Percentiles rank a stretch among this genome's conserved stretches.
Evolutionary conservation across 306 rosid genomes (phyloP).

Genomic region (Trifolium fragiferum): DNA sequence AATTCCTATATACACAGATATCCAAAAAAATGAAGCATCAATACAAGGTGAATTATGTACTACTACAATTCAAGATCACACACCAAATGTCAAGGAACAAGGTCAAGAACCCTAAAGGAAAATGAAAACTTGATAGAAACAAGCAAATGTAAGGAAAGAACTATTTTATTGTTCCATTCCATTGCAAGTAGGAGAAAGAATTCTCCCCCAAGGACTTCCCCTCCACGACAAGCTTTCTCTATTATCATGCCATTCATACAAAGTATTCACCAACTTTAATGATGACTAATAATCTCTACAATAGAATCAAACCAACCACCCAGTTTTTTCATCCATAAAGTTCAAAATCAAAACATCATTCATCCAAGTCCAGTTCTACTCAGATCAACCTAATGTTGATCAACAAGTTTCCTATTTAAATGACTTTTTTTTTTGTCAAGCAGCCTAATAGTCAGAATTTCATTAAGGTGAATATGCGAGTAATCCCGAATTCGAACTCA

Average conservation of each 20-base stretch:
- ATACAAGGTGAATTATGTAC: neutral
- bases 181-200: neutral
- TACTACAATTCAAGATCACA: conserved; percentile 8
- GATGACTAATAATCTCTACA: neutral
- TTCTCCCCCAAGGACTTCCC: neutral
- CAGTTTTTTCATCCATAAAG: neutral
- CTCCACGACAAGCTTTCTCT: neutral
- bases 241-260: neutral
- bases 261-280: neutral
- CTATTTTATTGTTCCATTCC: neutral
- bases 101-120: neutral
- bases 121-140: neutral
- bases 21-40: neutral
- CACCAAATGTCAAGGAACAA: neutral
- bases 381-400: neutral
- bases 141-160: neutral
- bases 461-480: too few species aligned
- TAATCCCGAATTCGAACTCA: too few species aligned
- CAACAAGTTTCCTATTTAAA: neutral
- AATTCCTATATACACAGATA: conserved; percentile 2
- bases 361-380: neutral
- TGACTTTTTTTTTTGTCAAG: too few species aligned
- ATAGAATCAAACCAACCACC: neutral
- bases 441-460: too few species aligned
- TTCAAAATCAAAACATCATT: neutral